These are phyloP conservation scores for Cladosporium sp. DNA, from an alignment of 2,329 filamentous ascomycete species.

Conservation along the genomic window DNA sequence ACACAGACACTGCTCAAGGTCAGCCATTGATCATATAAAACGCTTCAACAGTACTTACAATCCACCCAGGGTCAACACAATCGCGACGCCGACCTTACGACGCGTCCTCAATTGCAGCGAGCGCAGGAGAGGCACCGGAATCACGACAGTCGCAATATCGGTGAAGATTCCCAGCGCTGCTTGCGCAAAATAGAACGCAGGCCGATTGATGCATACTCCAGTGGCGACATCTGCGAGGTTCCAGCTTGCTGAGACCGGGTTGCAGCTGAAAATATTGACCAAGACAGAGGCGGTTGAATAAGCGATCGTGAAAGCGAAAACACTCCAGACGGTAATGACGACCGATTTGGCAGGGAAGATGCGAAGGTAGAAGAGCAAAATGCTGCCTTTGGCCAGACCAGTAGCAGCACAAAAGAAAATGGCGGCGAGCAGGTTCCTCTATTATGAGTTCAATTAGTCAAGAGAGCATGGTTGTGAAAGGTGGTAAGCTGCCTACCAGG, in stretches of 20 bases:
- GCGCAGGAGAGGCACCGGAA: not conserved
- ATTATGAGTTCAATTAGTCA: not conserved
- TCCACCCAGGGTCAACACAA: conserved; percentile 8
- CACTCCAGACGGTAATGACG: not conserved
- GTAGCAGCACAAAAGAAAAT: conserved; percentile 9
- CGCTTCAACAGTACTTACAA: not conserved
- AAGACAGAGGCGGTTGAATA: conserved; percentile 4
- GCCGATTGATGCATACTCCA: conserved; percentile 4
- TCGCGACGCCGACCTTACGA: conserved; percentile 6
- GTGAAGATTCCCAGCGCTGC: conserved; percentile 7
- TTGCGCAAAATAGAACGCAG: conserved; percentile 6
- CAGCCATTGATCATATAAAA: too few species aligned
- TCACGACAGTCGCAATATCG: conserved; percentile 6
- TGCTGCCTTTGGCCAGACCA: conserved; percentile 8
- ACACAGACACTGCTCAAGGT: conserved; percentile 2
- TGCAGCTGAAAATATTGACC: conserved; percentile 8
- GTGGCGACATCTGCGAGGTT: not conserved
- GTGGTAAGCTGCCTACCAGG: not conserved
- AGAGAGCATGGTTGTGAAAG: not conserved
- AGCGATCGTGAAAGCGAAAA: conserved; percentile 5
- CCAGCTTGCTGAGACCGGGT: conserved; percentile 8
- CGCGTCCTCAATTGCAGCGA: conserved; percentile 3
- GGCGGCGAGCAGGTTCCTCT: conserved; percentile 5
- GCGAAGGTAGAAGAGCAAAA: conserved; percentile 6
- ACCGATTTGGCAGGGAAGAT: conserved; percentile 2